A percentile compares a stretch with the other conserved stretches of the same genome.
These are phyloP conservation scores for Rhodomyrtus tomentosa DNA, from an alignment of 345 rosid genomes.

Conservation along the genomic window DNA sequence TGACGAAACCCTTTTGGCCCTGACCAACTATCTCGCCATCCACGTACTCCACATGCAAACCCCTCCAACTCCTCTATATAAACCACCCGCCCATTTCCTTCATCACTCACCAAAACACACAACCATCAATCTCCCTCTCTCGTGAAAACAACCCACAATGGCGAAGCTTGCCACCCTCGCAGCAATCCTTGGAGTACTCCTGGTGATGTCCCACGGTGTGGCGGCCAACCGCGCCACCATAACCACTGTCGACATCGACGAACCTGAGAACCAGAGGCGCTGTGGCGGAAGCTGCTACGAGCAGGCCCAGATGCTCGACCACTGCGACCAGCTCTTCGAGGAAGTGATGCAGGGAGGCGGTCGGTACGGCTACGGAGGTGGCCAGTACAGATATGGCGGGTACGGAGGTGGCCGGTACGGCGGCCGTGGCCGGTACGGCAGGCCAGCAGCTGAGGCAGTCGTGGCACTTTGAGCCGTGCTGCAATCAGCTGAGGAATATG, in stretches of 20 bases:
- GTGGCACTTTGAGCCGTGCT: not conserved
- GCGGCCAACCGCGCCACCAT: constrained; percentile 16
- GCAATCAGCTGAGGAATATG: constrained; percentile 6
- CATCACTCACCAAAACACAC: not conserved
- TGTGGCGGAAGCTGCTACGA: not conserved
- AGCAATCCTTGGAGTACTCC: constrained; percentile 2
- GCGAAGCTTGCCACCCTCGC: constrained; percentile 11
- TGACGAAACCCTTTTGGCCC: not conserved
- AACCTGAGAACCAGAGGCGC: not conserved
- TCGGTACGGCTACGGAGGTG: not conserved
- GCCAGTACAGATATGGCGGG: not conserved
- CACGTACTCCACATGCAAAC: constrained; percentile 22
- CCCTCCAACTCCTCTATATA: not conserved
- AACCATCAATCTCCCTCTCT: not conserved
- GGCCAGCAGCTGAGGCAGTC: not conserved
- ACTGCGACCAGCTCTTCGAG: constrained; percentile 17
- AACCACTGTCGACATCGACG: constrained; percentile 11
- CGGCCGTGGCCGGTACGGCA: not conserved
- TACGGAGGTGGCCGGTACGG: not conserved
- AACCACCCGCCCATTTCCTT: not conserved
- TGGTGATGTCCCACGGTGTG: constrained; percentile 6
- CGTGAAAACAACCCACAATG: not conserved
- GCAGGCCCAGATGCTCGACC: constrained; percentile 15
- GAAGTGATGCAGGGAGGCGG: not conserved
- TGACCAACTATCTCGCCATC: not conserved